Evolutionary conservation across 441 rosid genomes (phyloP), one percentile per base, ranked within the genome.

Genomic region (Monsonia emarginata): DNA sequence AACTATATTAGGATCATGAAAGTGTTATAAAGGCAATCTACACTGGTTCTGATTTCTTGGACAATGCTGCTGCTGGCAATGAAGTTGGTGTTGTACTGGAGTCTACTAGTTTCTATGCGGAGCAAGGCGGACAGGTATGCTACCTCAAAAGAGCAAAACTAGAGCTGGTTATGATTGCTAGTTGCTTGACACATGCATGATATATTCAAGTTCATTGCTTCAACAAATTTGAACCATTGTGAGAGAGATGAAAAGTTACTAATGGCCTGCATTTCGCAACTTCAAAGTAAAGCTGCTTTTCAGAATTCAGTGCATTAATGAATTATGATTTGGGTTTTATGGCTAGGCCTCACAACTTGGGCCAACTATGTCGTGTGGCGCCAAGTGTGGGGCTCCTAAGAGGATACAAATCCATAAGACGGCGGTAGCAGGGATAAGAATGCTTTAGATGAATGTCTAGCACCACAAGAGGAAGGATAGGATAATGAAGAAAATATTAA

Each of bases 91-190:
- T 95, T 50, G 81, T 95, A 63, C 72, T 91, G 79, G 87, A 81
- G 48, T 89, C 96, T 26, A 85, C 97, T 4, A 84, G 90, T 70
- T 95, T 95, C 84, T 95, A 95, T 73, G 96, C 99, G 31, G 99
- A 95, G 82, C 98, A 91, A 86, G 99, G 99, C 80, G 99, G 99
- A 72, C 99, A 94, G 97, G 99, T 94, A 84, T 69, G 42, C 8
- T 64, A 48, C 32, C 27, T 0, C n/a, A 14, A 4, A 22, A 10
- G 38, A 8, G 9, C 68, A 36, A 25, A 22, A 58, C 63, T 69
- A 14, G 27, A 64, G 67, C 67, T 50, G 28, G 42, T n/a, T 58
- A 22, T 58, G 13, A 8, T 19, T 16, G 21, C 19, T n/a, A 19
- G 58, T 50, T 19, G 58, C 21, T 13, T 1, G 58, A 25, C 26